phyloP scores from a whole-genome alignment of 345 rosid genomes.

The Heritiera fomes region DNA sequence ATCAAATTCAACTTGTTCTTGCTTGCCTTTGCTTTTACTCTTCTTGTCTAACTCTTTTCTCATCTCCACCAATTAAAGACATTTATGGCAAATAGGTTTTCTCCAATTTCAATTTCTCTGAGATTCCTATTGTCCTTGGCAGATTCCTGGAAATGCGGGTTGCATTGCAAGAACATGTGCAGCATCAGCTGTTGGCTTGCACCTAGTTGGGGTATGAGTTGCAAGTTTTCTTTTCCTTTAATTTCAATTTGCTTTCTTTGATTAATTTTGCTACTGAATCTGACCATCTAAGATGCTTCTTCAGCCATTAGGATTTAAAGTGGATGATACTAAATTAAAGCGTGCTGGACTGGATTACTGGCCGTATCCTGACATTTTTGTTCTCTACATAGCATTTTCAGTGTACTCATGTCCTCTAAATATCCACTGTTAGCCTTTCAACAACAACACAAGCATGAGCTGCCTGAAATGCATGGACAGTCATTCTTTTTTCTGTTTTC shows the following conservation, averaged over 20 bases:
- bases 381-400: slow-evolving; percentile 7
- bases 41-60: background rate
- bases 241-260: background rate
- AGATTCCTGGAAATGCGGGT: slow-evolving; percentile 97
- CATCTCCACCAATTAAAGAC: background rate
- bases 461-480: background rate
- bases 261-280: background rate
- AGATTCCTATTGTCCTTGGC: slow-evolving; percentile 43
- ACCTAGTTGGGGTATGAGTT: slow-evolving; percentile 69
- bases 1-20: background rate
- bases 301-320: slow-evolving; percentile 91
- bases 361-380: slow-evolving; percentile 74
- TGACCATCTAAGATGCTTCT: slow-evolving; percentile 18
- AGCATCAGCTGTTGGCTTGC: slow-evolving; percentile 81
- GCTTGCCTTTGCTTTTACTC: background rate
- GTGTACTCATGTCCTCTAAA: background rate
- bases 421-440: background rate
- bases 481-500: slow-evolving; percentile 2
- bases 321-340: slow-evolving; percentile 79
- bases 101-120: slow-evolving; percentile 11
- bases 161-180: slow-evolving; percentile 99
- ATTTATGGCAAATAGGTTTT: background rate
- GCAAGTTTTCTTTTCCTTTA: background rate
- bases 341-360: slow-evolving; percentile 98
- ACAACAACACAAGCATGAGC: slow-evolving; percentile 8